Evolutionary conservation across 495 filamentous ascomycete species (phyloP).

Genomic region (Chlorociboria aeruginascens): DNA sequence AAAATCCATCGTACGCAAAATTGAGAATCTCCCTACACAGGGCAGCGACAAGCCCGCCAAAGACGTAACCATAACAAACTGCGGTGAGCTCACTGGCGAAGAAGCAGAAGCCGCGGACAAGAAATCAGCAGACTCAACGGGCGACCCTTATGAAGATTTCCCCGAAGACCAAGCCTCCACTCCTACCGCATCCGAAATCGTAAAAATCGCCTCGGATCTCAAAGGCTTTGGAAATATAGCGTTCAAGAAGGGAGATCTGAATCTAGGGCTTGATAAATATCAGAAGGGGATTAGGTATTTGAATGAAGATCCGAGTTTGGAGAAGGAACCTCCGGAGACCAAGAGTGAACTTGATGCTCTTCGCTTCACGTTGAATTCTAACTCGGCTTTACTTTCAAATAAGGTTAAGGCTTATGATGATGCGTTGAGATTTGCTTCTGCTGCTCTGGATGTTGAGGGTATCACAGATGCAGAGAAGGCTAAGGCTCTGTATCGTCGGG

Average conservation of each 20-base stretch:
- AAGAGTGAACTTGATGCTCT: constrained; percentile 55
- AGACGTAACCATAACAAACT: constrained; percentile 68
- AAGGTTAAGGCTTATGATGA: constrained; percentile 65
- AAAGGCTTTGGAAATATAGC: constrained; percentile 89
- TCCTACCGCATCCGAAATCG: constrained; percentile 50
- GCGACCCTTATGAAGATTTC: constrained; percentile 93
- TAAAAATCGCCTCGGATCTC: constrained; percentile 71
- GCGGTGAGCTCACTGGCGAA: constrained; percentile 68
- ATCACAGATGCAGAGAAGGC: constrained; percentile 67
- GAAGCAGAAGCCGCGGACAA: constrained; percentile 49
- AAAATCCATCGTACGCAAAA: constrained; percentile 79
- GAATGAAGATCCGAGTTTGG: constrained; percentile 71
- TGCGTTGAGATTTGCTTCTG: constrained; percentile 53
- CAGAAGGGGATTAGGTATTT: constrained; percentile 94
- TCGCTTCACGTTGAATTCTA: constrained; percentile 65
- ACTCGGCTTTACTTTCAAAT: constrained; percentile 66
- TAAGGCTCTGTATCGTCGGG: constrained; percentile 81
- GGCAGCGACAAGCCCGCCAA: constrained; percentile 64
- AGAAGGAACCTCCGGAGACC: constrained; percentile 56
- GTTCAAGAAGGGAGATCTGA: constrained; percentile 65
- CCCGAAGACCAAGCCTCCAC: constrained; percentile 54
- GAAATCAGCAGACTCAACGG: constrained; percentile 62
- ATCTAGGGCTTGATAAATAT: constrained; percentile 80
- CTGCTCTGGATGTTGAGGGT: constrained; percentile 56
- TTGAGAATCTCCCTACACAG: constrained; percentile 76